Percentiles rank a stretch among this genome's conserved stretches.
phyloP scores from a whole-genome alignment of 352 stramenopile genomes.

The Plasmopara viticola region DNA sequence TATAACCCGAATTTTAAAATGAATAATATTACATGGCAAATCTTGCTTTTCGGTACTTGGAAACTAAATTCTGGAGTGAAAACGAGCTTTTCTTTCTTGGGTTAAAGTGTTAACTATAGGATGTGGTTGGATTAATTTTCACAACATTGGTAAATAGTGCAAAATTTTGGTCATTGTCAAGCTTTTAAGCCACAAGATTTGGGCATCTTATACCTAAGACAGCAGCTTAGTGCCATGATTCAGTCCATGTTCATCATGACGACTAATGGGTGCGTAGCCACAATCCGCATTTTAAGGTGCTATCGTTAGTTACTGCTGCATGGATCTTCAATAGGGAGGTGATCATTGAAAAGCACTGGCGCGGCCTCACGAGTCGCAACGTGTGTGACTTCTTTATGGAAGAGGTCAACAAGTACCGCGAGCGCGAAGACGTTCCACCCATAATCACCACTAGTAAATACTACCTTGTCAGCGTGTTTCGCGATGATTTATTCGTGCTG shows the following conservation, averaged over 20 bases:
- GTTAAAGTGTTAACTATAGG: too few relatives aligned
- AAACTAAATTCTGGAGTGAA: too few relatives aligned
- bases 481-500: slow-evolving; percentile 93
- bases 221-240: slow-evolving; percentile 72
- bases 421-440: slow-evolving; percentile 83
- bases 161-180: too few relatives aligned
- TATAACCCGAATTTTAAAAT: slow-evolving; percentile 7
- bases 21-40: not conserved
- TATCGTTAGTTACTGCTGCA: slow-evolving; percentile 7
- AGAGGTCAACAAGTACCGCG: slow-evolving; percentile 90
- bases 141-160: too few relatives aligned
- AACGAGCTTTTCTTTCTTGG: too few relatives aligned
- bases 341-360: slow-evolving; percentile 98
- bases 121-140: too few relatives aligned
- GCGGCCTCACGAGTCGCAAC: slow-evolving; percentile 90
- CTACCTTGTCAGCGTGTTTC: slow-evolving; percentile 90
- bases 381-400: slow-evolving; percentile 98
- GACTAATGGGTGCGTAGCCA: slow-evolving; percentile 68
- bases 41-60: not conserved
- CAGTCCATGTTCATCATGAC: slow-evolving; percentile 97
- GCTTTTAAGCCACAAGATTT: too few relatives aligned
- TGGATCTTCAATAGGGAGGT: slow-evolving; percentile 72
- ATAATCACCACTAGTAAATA: slow-evolving; percentile 85
- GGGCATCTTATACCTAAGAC: too few relatives aligned
- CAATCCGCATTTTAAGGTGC: not conserved